Evolutionary conservation across 768 basidiomycete species (phyloP).

Genomic region (Mycena rebaudengoi): DNA sequence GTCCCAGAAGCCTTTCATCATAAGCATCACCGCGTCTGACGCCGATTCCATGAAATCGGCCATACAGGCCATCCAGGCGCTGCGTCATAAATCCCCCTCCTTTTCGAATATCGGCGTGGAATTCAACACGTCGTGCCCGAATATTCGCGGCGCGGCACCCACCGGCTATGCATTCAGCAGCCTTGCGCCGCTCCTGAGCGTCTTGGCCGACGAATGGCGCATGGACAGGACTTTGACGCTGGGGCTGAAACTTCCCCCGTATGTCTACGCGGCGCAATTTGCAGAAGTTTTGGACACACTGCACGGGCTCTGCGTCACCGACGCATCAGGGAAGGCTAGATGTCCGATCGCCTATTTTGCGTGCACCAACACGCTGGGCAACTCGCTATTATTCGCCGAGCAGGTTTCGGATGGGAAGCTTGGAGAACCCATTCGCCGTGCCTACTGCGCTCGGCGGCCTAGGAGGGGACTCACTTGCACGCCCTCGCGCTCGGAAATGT

Average conservation of each 20-base stretch:
- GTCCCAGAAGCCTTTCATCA: conserved; percentile 66
- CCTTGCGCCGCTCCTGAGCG: conserved; percentile 62
- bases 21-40: conserved; percentile 78
- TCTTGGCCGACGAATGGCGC: conserved; percentile 58
- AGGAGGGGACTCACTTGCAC: conserved; percentile 80
- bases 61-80: conserved; percentile 65
- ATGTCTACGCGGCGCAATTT: conserved; percentile 70
- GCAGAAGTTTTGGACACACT: conserved; percentile 58
- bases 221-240: conserved; percentile 65
- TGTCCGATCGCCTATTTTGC: conserved; percentile 77
- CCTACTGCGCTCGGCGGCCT: conserved; percentile 75
- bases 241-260: conserved; percentile 85
- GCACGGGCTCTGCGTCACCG: conserved; percentile 43
- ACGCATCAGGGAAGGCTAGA: conserved; percentile 10
- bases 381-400: conserved; percentile 67
- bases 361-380: conserved; percentile 84
- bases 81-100: conserved; percentile 51
- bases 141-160: conserved; percentile 70
- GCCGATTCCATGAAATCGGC: conserved; percentile 60
- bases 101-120: conserved; percentile 66
- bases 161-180: conserved; percentile 67
- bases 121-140: conserved; percentile 88
- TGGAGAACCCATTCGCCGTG: conserved; percentile 57
- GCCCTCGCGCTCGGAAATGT: conserved; percentile 84
- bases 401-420: conserved; percentile 45